Base-by-base conservation (phyloP, 1,284 basidiomycete genomes). In the Heterobasidion parviporum region DNA sequence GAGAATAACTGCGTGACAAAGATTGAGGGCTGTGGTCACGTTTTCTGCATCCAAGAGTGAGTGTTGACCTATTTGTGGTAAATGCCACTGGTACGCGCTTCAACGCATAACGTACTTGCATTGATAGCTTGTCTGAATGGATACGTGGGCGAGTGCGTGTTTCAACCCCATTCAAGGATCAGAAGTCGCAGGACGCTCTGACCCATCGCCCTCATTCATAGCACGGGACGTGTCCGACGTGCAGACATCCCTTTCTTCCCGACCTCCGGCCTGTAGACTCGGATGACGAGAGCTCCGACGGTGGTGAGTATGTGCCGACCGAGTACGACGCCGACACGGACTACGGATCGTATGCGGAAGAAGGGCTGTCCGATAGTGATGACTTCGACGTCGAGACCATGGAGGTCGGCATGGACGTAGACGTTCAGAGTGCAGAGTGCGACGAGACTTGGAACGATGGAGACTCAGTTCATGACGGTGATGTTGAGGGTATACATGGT, bases 151-250 rank as follows among this genome's bases (percentile, higher is more conserved):
- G 74, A 58, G 84, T 84, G 62, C 55, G 75, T 64, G 15, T 36
- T 36, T 26, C 52, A 33, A 52, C 5, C 14, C 16, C 6, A 35
- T 48, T 34, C 44, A n/a, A 52, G 51, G 34, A 46, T 52, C 6
- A 15, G 16, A 26, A 34, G 46, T 41, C 49, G 15, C 32, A 44
- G 53, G 43, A 10, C 3, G 49, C 33, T 14, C 18, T 15, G n/a
- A 16, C 41, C 6, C 41, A n/a, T 32, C 59, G 59, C 4, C 26
- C 26, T 43, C 47, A 33, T 44, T n/a, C 33, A 18, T 59, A 85
- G 83, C 83, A 86, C 62, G 84, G 85, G n/a, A 86, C 73, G 59
- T 88, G 85, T 60, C 85, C 85, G 10, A 78, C 82, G 8, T 88
- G 85, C 65, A 72, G 85, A 44, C 70, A 80, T 57, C 66, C 70